Conservation (phyloP, 2,329 filamentous ascomycete genomes). For the Calonectria naviculata region DNA sequence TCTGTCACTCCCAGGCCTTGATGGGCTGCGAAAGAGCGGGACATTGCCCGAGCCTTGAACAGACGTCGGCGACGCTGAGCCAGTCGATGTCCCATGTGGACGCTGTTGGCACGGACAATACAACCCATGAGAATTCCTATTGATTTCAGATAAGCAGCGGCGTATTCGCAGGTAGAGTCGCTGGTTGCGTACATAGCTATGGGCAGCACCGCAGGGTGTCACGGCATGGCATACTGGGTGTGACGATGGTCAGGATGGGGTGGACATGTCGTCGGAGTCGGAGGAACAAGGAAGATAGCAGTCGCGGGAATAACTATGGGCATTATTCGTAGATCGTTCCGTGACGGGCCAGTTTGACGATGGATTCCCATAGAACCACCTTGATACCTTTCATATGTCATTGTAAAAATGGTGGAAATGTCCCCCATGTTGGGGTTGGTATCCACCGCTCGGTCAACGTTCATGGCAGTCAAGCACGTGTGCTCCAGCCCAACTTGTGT, state of each 20-base stretch:
- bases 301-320: not conserved
- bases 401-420: not conserved
- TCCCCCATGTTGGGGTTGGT: not conserved
- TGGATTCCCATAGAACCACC: not conserved
- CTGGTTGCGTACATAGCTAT: not conserved
- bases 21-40: conserved; percentile 25
- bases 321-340: not conserved
- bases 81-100: conserved; percentile 39
- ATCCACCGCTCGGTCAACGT: conserved; percentile 21
- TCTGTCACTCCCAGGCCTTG: conserved; percentile 27
- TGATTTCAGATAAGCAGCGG: conserved; percentile 8
- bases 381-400: not conserved
- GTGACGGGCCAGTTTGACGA: not conserved
- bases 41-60: conserved; percentile 32
- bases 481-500: conserved; percentile 4
- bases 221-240: not conserved
- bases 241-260: not conserved
- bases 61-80: conserved; percentile 23
- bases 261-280: not conserved
- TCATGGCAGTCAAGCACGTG: conserved; percentile 21
- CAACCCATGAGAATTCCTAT: conserved; percentile 20
- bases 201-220: conserved; percentile 4
- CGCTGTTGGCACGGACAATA: conserved; percentile 27
- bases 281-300: not conserved
- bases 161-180: not conserved